These are phyloP conservation scores for Gloeostereum incarnatum DNA, from an alignment of 768 basidiomycete genomes.

Conservation along the genomic window DNA sequence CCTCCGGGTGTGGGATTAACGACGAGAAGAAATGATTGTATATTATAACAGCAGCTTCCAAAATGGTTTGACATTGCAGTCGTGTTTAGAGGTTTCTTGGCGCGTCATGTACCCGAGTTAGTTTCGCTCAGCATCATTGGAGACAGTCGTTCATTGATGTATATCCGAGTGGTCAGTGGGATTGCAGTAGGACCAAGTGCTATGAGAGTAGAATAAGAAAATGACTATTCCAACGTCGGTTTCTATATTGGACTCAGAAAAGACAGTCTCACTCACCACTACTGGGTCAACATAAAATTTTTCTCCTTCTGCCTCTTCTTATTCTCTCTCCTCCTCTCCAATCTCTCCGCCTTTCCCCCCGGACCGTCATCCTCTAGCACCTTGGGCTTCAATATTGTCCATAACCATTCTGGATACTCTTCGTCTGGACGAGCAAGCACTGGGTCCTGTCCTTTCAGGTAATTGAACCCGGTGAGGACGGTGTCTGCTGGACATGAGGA, in stretches of 20 bases:
- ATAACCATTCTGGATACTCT: constrained; percentile 85
- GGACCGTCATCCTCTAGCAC: constrained; percentile 62
- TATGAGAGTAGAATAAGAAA: too few relatives aligned
- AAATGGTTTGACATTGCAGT: neutral
- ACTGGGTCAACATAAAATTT: constrained; percentile 85
- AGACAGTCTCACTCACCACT: constrained; percentile 10
- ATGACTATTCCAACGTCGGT: too few relatives aligned
- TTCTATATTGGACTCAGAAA: too few relatives aligned
- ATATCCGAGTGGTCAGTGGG: too few relatives aligned
- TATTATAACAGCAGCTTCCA: neutral
- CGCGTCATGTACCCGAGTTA: too few relatives aligned
- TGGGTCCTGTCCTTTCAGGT: constrained; percentile 73
- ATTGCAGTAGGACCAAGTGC: too few relatives aligned
- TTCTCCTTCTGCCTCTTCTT: constrained; percentile 66
- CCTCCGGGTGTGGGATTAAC: neutral
- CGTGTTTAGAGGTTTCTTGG: too few relatives aligned
- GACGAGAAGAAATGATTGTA: neutral
- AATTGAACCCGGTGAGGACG: constrained; percentile 70
- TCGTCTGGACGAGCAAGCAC: constrained; percentile 73
- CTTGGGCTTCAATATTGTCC: constrained; percentile 62
- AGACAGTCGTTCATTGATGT: too few relatives aligned
- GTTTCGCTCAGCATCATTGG: too few relatives aligned
- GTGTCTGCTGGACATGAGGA: constrained; percentile 72
- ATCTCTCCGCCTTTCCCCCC: constrained; percentile 57
- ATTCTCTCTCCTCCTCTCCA: constrained; percentile 49